These are phyloP conservation scores for Eucalyptus virginea DNA, from an alignment of 345 rosid species.

Conservation along the genomic window DNA sequence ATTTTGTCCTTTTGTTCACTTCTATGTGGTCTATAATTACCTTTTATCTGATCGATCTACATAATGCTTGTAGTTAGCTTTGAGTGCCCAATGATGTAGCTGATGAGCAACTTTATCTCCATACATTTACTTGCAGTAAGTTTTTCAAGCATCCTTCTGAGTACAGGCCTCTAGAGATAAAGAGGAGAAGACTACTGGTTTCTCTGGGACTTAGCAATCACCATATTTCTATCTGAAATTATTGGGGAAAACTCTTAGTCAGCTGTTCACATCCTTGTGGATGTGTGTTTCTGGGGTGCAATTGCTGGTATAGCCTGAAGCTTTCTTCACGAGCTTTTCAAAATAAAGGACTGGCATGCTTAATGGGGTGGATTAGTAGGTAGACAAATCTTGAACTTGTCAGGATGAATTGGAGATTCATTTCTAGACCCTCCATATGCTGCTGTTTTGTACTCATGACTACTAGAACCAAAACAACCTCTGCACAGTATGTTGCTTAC, in stretches of 20 bases:
- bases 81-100: background rate
- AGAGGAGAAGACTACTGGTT: background rate
- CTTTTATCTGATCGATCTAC: background rate
- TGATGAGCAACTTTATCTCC: background rate
- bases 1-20: background rate
- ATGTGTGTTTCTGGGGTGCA: background rate
- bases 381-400: background rate
- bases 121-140: background rate
- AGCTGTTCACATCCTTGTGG: background rate
- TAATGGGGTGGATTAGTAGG: background rate
- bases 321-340: background rate
- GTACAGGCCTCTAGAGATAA: background rate
- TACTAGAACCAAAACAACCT: conserved; percentile 48
- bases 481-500: conserved; percentile 66
- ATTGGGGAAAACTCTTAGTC: background rate
- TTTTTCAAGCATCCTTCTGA: background rate
- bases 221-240: background rate
- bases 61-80: background rate
- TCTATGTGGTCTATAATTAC: background rate
- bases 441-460: background rate
- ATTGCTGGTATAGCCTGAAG: background rate
- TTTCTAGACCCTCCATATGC: background rate
- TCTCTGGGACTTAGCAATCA: background rate
- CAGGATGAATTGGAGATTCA: background rate
- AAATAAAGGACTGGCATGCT: background rate